Percentiles rank a stretch among this genome's conserved stretches.
Conservation (phyloP, 352 stramenopile species). For the Pythium inflatum region DNA sequence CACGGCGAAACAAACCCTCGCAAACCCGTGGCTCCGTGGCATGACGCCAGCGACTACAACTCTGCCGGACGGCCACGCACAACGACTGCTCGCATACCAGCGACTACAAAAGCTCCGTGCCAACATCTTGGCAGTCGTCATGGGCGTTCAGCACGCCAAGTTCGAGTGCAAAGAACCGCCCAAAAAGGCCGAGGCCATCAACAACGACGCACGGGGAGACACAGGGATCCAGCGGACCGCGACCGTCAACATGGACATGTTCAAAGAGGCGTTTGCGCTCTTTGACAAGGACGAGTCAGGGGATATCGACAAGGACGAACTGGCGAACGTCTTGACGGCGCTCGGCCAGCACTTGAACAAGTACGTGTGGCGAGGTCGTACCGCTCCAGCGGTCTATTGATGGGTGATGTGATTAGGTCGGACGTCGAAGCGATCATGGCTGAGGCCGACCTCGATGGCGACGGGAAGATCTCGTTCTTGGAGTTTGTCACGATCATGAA, state of each 20-base stretch:
- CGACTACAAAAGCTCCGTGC: slow-evolving; percentile 71
- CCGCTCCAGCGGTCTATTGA: not conserved
- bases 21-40: slow-evolving; percentile 65
- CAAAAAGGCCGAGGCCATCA: not conserved
- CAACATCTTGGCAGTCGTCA: slow-evolving; percentile 77
- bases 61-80: slow-evolving; percentile 49
- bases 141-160: slow-evolving; percentile 66
- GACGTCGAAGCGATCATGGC: slow-evolving; percentile 75
- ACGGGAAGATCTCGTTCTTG: slow-evolving; percentile 77
- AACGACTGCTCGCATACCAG: slow-evolving; percentile 67
- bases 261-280: slow-evolving; percentile 72
- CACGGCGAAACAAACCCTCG: slow-evolving; percentile 58
- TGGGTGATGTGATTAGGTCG: slow-evolving; percentile 33
- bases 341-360: slow-evolving; percentile 51
- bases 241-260: slow-evolving; percentile 84
- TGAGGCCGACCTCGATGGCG: slow-evolving; percentile 63
- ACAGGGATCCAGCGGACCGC: slow-evolving; percentile 36
- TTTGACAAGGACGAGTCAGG: slow-evolving; percentile 82
- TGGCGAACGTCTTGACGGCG: slow-evolving; percentile 51
- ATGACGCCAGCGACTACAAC: slow-evolving; percentile 47
- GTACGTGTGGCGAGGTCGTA: not conserved
- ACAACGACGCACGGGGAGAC: not conserved
- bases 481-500: slow-evolving; percentile 86
- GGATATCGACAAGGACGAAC: slow-evolving; percentile 65
- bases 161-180: slow-evolving; percentile 32